Conservation (phyloP, 306 rosid genomes). For the Cucurbita pepo region DNA sequence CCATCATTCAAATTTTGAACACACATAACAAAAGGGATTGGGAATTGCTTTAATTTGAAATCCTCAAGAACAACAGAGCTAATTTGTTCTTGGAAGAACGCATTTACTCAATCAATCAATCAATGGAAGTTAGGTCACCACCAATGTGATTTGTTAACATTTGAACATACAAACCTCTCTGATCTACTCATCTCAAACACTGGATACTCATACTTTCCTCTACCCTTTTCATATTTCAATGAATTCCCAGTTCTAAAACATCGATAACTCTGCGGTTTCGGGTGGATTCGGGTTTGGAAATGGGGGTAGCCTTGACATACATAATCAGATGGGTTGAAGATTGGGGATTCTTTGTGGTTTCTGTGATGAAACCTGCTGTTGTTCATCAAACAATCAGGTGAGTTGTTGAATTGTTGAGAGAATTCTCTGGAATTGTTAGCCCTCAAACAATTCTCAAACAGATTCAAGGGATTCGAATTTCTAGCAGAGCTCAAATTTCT, state of each 20-base stretch:
- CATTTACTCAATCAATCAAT: background rate
- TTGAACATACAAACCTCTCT: constrained; percentile 27
- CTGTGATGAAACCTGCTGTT: constrained; percentile 9
- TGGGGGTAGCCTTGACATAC: constrained; percentile 58
- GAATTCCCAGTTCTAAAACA: constrained; percentile 23
- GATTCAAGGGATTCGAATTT: constrained; percentile 14
- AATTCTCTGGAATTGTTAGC: constrained; percentile 40
- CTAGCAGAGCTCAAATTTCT: constrained; percentile 10
- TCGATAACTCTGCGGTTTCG: constrained; percentile 27
- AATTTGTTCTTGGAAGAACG: background rate
- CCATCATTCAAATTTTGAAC: background rate
- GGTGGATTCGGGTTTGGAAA: constrained; percentile 18
- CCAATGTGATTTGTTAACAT: background rate
- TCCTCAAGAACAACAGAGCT: background rate
- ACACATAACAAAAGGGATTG: background rate
- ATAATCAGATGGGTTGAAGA: constrained; percentile 69
- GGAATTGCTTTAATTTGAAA: constrained; percentile 1
- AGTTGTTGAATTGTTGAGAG: constrained; percentile 21
- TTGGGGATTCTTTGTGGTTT: constrained; percentile 42
- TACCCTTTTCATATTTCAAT: constrained; percentile 18
- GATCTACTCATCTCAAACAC: constrained; percentile 49
- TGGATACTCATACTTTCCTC: constrained; percentile 28
- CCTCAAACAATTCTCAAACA: constrained; percentile 46
- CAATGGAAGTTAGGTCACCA: background rate
- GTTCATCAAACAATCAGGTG: background rate